Percentiles rank a stretch among this genome's conserved stretches.
phyloP scores from a whole-genome alignment of 257 asterid genomes.

The Nicotiana undulata region DNA sequence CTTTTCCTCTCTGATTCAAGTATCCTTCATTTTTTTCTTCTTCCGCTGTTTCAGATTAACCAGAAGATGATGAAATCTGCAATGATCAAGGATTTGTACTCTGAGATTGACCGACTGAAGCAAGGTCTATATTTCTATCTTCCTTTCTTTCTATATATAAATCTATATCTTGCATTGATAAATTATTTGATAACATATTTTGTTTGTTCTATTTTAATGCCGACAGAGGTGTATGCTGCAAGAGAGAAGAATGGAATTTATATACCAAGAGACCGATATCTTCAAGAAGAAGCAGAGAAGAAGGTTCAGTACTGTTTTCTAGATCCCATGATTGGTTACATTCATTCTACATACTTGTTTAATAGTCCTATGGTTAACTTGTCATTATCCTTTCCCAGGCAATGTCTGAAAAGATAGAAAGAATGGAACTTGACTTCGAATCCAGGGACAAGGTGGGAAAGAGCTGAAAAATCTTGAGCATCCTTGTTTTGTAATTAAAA shows the following conservation, averaged over 20 bases:
- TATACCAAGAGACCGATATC: slow-evolving; percentile 94
- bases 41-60: slow-evolving; percentile 5
- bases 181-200: background rate
- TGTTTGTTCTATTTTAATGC: slow-evolving; percentile 3
- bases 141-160: background rate
- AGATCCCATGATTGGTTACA: slow-evolving; percentile 4
- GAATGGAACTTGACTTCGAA: slow-evolving; percentile 87
- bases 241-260: slow-evolving; percentile 97
- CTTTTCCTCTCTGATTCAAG: background rate
- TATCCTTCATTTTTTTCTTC: background rate
- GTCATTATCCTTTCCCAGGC: slow-evolving; percentile 40
- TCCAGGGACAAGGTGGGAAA: slow-evolving; percentile 84
- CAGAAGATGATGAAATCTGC: slow-evolving; percentile 60
- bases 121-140: slow-evolving; percentile 50
- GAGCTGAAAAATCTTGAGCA: background rate
- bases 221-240: slow-evolving; percentile 94
- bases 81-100: slow-evolving; percentile 56
- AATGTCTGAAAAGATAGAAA: slow-evolving; percentile 91
- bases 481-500: background rate
- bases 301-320: slow-evolving; percentile 41
- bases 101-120: slow-evolving; percentile 47
- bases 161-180: background rate
- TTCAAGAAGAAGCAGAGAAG: slow-evolving; percentile 97
- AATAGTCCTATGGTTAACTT: slow-evolving; percentile 5
- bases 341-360: slow-evolving; percentile 2